Conservation (phyloP, 495 filamentous ascomycete species). For the Annulohypoxylon bovei region DNA sequence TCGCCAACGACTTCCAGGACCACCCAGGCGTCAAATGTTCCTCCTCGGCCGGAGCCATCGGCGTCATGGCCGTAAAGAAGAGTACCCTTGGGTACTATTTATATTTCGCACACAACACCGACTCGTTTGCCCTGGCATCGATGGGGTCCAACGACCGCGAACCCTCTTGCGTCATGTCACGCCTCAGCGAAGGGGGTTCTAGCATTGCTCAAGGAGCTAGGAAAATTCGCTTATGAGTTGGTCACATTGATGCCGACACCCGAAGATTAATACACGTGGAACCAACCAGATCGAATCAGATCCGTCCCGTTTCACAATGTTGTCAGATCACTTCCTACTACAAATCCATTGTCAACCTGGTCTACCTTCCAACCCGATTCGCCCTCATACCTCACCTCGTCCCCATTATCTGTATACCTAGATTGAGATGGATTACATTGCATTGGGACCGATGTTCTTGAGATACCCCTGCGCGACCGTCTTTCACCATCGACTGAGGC, state of each 20-base stretch:
- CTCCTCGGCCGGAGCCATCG: slow-evolving; percentile 78
- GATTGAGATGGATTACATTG: slow-evolving; percentile 14
- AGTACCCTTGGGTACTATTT: slow-evolving; percentile 73
- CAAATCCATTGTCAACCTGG: not conserved
- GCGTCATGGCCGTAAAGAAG: slow-evolving; percentile 85
- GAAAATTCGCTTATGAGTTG: slow-evolving; percentile 52
- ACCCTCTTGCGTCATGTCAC: slow-evolving; percentile 86
- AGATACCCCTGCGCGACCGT: slow-evolving; percentile 18
- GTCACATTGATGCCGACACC: not conserved
- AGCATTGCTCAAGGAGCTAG: slow-evolving; percentile 60
- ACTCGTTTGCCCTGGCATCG: slow-evolving; percentile 88
- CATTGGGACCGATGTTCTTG: slow-evolving; percentile 7
- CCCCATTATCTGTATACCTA: slow-evolving; percentile 25
- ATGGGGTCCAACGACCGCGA: slow-evolving; percentile 79
- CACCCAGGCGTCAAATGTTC: slow-evolving; percentile 81
- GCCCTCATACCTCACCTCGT: not conserved
- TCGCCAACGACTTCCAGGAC: slow-evolving; percentile 81
- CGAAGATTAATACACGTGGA: not conserved
- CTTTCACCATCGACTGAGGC: not conserved
- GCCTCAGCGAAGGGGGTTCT: slow-evolving; percentile 55
- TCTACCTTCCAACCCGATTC: not conserved
- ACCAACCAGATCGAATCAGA: not conserved
- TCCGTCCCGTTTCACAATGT: not conserved
- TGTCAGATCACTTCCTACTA: not conserved
- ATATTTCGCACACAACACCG: slow-evolving; percentile 92